Percentiles rank a stretch among this genome's conserved stretches.
Evolutionary conservation across 2,329 filamentous ascomycete genomes (phyloP).

Genomic region (Aspergillus sp.): DNA sequence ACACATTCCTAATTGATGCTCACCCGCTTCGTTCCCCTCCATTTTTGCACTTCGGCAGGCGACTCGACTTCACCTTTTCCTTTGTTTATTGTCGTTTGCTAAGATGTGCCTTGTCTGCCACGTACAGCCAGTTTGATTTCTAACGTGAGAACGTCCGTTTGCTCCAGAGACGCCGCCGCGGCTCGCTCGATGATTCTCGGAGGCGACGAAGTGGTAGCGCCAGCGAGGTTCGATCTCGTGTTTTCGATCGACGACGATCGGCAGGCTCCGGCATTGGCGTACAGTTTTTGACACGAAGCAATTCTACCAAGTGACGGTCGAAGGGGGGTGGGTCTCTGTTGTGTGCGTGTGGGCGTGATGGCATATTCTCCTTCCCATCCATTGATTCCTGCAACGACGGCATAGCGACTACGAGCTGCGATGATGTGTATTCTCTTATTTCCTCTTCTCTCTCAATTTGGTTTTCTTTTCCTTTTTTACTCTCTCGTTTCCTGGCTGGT

Average conservation of each 20-base stretch:
- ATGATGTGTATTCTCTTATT: constrained; percentile 20
- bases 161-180: constrained; percentile 41
- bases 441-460: constrained; percentile 19
- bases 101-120: constrained; percentile 28
- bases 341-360: constrained; percentile 2
- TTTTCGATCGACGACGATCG: constrained; percentile 22
- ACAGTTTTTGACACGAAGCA: constrained; percentile 34
- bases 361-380: constrained; percentile 12
- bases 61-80: constrained; percentile 1
- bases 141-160: constrained; percentile 39
- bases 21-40: constrained; percentile 13
- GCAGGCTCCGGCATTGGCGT: constrained; percentile 29
- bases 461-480: constrained; percentile 10
- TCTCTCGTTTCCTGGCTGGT: constrained; percentile 14
- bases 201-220: constrained; percentile 36
- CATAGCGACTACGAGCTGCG: constrained; percentile 32
- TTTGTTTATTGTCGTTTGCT: constrained; percentile 28
- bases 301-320: constrained; percentile 32
- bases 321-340: background rate
- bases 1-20: constrained; percentile 19
- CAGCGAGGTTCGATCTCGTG: constrained; percentile 31
- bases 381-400: constrained; percentile 23
- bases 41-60: constrained; percentile 7
- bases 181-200: constrained; percentile 34
- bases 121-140: constrained; percentile 39